Evolutionary conservation across 805 yeast genomes (phyloP).

Genomic region (Teunomyces stri): DNA sequence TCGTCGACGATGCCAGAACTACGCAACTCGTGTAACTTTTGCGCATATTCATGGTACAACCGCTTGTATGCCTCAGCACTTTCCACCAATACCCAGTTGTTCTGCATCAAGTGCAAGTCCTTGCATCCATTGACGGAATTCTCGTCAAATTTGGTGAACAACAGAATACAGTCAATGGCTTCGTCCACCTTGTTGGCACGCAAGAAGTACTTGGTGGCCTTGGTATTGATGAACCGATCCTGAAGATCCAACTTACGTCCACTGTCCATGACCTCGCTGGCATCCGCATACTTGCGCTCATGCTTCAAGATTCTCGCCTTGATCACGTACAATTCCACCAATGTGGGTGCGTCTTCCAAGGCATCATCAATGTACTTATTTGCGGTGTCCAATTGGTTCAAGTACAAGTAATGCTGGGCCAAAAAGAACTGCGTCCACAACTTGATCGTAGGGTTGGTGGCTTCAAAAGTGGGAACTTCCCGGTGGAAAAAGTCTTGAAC

Average conservation of each 20-base stretch:
- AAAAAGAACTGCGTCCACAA: conserved; percentile 77
- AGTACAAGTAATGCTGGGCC: conserved; percentile 69
- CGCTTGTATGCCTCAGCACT: conserved; percentile 81
- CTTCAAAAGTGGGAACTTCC: conserved; percentile 20
- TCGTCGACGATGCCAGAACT: conserved; percentile 18
- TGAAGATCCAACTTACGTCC: conserved; percentile 80
- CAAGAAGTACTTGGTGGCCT: conserved; percentile 77
- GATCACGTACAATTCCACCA: conserved; percentile 76
- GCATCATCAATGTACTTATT: conserved; percentile 58
- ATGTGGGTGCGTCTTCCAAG: conserved; percentile 71
- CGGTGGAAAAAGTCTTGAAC: conserved; percentile 47
- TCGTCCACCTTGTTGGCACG: conserved; percentile 72
- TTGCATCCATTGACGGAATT: conserved; percentile 78
- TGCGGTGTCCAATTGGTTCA: conserved; percentile 55
- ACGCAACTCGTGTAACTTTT: conserved; percentile 14
- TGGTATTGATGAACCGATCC: conserved; percentile 89
- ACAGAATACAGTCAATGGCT: conserved; percentile 69
- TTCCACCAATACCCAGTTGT: conserved; percentile 83
- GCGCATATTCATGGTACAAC: conserved; percentile 36
- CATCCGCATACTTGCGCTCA: conserved; percentile 56
- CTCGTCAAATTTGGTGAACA: conserved; percentile 80
- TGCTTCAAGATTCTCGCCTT: conserved; percentile 82
- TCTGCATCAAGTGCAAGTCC: conserved; percentile 87
- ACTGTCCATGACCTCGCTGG: conserved; percentile 62
- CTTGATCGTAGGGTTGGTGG: conserved; percentile 42